Percentiles rank a stretch among this genome's conserved stretches.
Evolutionary conservation across 2,329 filamentous ascomycete genomes (phyloP).

Genomic region (Fonsecaea pedrosoi): DNA sequence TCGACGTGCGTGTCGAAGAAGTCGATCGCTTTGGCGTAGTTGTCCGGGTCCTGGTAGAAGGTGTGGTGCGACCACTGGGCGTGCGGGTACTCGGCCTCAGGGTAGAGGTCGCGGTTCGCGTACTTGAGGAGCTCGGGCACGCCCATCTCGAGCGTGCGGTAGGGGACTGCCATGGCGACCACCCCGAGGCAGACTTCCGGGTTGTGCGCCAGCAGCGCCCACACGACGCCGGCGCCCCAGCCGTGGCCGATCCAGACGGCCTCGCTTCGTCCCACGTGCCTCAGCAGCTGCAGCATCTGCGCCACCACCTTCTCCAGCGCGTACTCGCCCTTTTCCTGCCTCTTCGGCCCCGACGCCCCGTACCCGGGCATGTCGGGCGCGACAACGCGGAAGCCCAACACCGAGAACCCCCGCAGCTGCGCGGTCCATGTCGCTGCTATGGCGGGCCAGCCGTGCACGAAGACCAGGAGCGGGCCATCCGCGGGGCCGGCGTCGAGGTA

Average conservation of each 20-base stretch:
- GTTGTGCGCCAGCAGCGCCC: slow-evolving; percentile 30
- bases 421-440: slow-evolving; percentile 54
- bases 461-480: slow-evolving; percentile 39
- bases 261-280: slow-evolving; percentile 29
- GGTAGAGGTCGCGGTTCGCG: slow-evolving; percentile 56
- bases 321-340: slow-evolving; percentile 22
- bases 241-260: slow-evolving; percentile 40
- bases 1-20: slow-evolving; percentile 25
- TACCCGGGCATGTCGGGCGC: slow-evolving; percentile 51
- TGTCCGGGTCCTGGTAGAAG: slow-evolving; percentile 24
- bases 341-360: slow-evolving; percentile 35
- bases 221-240: slow-evolving; percentile 36
- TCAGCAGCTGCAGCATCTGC: slow-evolving; percentile 22
- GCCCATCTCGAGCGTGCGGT: slow-evolving; percentile 51
- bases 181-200: slow-evolving; percentile 31
- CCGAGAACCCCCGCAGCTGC: slow-evolving; percentile 50
- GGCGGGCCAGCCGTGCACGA: slow-evolving; percentile 61
- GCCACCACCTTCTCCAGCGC: slow-evolving; percentile 24
- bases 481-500: slow-evolving; percentile 30
- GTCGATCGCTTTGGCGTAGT: slow-evolving; percentile 19
- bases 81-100: slow-evolving; percentile 48
- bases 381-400: slow-evolving; percentile 50
- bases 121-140: slow-evolving; percentile 46
- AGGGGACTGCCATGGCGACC: slow-evolving; percentile 49
- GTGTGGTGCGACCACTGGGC: slow-evolving; percentile 32